Evolutionary conservation across 345 rosid genomes (phyloP).

Genomic region (Streptanthus diversifolius): DNA sequence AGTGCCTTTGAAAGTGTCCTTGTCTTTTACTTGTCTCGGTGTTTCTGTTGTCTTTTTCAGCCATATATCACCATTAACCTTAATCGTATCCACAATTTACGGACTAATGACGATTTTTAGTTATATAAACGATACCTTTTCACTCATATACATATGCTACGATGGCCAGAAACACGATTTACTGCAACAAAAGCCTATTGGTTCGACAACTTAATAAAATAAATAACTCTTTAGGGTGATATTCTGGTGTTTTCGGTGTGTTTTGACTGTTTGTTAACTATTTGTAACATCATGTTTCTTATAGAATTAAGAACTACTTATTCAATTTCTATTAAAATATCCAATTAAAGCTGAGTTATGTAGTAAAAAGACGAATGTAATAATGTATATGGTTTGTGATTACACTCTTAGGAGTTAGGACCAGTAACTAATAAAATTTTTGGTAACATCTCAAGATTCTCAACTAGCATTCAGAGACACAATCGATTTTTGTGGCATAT

Average conservation of each 20-base stretch:
- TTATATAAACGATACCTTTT: not conserved
- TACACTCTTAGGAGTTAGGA: not conserved
- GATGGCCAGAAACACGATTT: not conserved
- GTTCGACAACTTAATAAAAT: not conserved
- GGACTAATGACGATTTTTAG: not conserved
- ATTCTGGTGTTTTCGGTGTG: not conserved
- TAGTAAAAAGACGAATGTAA: not conserved
- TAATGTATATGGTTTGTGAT: not conserved
- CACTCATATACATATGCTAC: not conserved
- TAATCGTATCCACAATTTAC: not conserved
- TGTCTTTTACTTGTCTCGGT: constrained; percentile 23
- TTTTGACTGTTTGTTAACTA: not conserved
- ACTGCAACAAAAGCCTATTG: not conserved
- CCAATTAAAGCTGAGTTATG: not conserved
- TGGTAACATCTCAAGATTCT: no score
- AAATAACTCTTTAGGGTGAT: not conserved
- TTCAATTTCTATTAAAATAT: not conserved
- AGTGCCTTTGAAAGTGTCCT: constrained; percentile 18
- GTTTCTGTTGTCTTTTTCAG: constrained; percentile 20
- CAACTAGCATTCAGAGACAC: constrained; percentile 17
- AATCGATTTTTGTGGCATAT: not conserved
- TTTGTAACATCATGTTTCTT: not conserved
- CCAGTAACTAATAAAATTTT: not conserved
- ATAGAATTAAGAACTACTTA: not conserved
- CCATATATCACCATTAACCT: not conserved